Evolutionary conservation across 176 grass and related monocot genomes (phyloP), one percentile per base, ranked within the genome.

Genomic region (Oryza rufipogon): DNA sequence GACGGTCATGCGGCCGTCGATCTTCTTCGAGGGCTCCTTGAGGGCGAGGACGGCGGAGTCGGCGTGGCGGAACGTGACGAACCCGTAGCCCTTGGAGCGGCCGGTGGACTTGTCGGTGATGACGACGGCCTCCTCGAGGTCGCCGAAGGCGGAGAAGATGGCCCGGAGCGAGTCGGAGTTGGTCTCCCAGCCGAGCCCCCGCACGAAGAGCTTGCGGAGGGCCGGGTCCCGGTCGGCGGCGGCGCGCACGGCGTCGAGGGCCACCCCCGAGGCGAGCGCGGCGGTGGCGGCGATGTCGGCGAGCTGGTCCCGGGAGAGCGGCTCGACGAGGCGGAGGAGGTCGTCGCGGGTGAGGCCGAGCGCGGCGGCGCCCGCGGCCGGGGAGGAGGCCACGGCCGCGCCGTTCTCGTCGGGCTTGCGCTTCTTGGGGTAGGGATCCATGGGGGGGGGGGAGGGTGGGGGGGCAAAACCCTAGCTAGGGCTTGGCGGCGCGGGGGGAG

Each of bases 11-110:
- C 93, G 91, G 20, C 89, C 96, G 46, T 99, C 96, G 32, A 99
- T 99, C 87, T 99, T 99, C 89, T 99, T 99, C 3, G 96, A 99
- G 0, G 96, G 96, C 72, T 99, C 96, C 79, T 91, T 99, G 22
- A 99, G 90, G 9, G 96, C 96, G 66, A 94, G 93, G 79, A 96
- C 76, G 20, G 93, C 96, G 15, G 93, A 92, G 17, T 99, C 96
- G 4, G 91, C 83, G 64, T 99, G 87, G 78, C 91, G 93, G 90
- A 99, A 99, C 76, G 96, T 96, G 81, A 99, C 92, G 83, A 99
- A 99, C 0, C 96, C 96, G 30, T 99, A 99, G 33, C 96, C 91
- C 80, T 96, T 99, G 54, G 91, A 94, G 63, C 87, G 87, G 14
- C 93, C 96, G 15, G 93, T 99, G 74, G 78, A 7, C 71, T 95